Evolutionary conservation across 345 rosid genomes (phyloP), one percentile per base, ranked within the genome.

Genomic region (Brassica cretica): DNA sequence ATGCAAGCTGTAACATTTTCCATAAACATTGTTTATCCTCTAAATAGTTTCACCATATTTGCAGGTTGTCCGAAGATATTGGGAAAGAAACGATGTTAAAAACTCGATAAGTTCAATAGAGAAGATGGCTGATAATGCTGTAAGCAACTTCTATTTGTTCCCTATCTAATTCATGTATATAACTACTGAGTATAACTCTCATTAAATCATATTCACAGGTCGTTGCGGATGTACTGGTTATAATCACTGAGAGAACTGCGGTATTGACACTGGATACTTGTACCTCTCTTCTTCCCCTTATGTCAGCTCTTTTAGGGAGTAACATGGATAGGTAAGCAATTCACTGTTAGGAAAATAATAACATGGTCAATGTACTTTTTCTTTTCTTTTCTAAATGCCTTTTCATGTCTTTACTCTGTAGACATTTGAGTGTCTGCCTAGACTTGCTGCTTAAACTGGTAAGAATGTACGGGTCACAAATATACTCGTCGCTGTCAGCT

Each of bases 121-220:
- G 84, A 96, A 90, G 86, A 96, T 96, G 98, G 96, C 97, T 74
- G 97, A 96, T 84, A 76, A 90, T 82, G 86, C 90, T 81, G 99
- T 93, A 85, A 84, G 93, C 55, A 69, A 67, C 74, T 69, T 69
- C 24, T 64, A 29, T 25, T 62, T 68, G 27, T 30, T 41, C 19
- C 37, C 41, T 30, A 58, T 51, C 74, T 25, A 35, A 33, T 67
- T 60, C 41, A 3, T 24, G 63, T 10, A 37, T 30, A 15, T 30
- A 24, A 24, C 2, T 30, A 4, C 6, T 5, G 4, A 30, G 25
- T 24, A 24, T 24, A 24, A 24, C 70, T 53, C 25, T 24, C 44
- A 46, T 21, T 18, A 14, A 24, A 32, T 15, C 27, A 71, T 60
- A 16, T 76, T 79, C 82, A 46, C 86, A 96, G 99, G 98, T 96